Conservation (phyloP, 371 early-diverging fungal species). For the Saksenaea vasiformis region DNA sequence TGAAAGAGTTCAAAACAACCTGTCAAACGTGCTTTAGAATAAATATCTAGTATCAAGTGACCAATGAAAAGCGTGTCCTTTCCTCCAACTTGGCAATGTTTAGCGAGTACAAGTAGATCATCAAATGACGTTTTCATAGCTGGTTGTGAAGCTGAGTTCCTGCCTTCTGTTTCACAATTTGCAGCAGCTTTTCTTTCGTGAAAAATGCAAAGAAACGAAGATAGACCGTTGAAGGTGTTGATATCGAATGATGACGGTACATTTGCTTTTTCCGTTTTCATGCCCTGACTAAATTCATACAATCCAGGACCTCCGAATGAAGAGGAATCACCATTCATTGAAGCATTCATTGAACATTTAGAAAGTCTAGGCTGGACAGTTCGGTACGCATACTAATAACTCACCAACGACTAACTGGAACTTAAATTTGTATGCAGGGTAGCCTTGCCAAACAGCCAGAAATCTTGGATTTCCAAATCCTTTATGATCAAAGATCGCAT, state of each 20-base stretch:
- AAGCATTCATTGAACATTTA: conserved; percentile 42
- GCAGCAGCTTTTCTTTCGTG: background rate
- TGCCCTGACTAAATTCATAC: background rate
- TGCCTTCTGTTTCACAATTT: background rate
- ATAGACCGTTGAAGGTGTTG: conserved; percentile 28
- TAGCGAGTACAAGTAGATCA: too few species aligned
- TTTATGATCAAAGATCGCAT: conserved; percentile 51
- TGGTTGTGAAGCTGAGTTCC: background rate
- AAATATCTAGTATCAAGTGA: too few species aligned
- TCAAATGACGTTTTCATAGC: background rate
- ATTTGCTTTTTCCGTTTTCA: background rate
- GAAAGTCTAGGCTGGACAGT: conserved; percentile 44
- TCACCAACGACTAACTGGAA: background rate
- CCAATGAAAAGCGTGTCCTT: too few species aligned
- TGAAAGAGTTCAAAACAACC: too few species aligned
- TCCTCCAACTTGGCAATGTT: too few species aligned
- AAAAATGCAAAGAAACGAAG: background rate
- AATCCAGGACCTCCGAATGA: conserved; percentile 36
- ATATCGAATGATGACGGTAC: conserved; percentile 46
- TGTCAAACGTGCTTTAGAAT: too few species aligned
- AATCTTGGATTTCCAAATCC: conserved; percentile 52
- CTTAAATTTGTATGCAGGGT: conserved; percentile 22
- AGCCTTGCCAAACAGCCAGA: conserved; percentile 44
- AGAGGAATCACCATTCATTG: conserved; percentile 45
- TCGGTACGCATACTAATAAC: conserved; percentile 22